A percentile compares a stretch with the other conserved stretches of the same genome.
phyloP scores from a whole-genome alignment of 148 eudicot species.

The Dianthus caryophyllus region DNA sequence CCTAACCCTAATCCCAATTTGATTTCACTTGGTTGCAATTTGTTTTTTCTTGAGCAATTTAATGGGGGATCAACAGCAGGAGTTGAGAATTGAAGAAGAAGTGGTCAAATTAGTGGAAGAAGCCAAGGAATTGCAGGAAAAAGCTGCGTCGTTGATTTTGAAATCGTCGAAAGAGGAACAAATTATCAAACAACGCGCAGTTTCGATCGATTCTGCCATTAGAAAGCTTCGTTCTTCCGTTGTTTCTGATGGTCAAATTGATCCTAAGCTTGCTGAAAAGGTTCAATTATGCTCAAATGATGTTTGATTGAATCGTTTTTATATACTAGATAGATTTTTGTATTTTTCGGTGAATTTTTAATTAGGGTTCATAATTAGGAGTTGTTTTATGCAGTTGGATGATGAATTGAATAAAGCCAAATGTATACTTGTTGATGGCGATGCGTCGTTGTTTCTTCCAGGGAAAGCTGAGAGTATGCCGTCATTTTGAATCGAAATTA shows the following conservation, averaged over 20 bases:
- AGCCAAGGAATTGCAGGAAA: constrained; percentile 81
- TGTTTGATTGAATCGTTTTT: not conserved
- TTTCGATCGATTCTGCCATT: constrained; percentile 53
- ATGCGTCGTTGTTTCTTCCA: constrained; percentile 85
- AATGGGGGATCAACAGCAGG: constrained; percentile 28
- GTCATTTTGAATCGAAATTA: not conserved
- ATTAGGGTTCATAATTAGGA: not conserved
- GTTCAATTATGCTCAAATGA: constrained; percentile 23
- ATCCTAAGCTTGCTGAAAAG: constrained; percentile 59
- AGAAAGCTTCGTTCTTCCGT: constrained; percentile 43
- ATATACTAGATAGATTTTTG: not conserved
- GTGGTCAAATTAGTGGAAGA: constrained; percentile 48
- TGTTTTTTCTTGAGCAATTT: not conserved
- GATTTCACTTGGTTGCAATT: not conserved
- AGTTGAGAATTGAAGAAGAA: constrained; percentile 37
- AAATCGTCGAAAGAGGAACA: constrained; percentile 64
- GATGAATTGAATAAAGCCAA: constrained; percentile 72
- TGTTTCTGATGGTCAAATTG: constrained; percentile 30
- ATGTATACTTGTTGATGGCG: constrained; percentile 73
- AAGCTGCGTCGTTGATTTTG: constrained; percentile 57
- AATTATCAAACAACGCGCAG: constrained; percentile 52
- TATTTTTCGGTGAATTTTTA: constrained; percentile 5
- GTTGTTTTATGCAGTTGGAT: constrained; percentile 46
- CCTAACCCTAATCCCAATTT: not conserved
- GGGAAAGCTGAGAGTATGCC: constrained; percentile 62